phyloP scores from a whole-genome alignment of 805 yeast species.

The Ogataea paraovalis region DNA sequence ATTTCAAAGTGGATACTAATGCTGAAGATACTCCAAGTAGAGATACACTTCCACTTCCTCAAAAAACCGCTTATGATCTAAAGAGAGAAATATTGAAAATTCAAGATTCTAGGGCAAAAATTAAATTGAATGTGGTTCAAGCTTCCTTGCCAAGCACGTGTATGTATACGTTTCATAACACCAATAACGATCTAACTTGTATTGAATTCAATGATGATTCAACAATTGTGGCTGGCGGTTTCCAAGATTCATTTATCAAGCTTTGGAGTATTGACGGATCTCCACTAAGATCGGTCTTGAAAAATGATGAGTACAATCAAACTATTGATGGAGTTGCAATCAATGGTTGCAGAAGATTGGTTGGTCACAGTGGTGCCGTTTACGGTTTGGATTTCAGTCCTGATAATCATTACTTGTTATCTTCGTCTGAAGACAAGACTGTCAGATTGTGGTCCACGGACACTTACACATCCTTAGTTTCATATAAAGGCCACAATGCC shows the following conservation, averaged over 20 bases:
- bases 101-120: slow-evolving; percentile 75
- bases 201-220: slow-evolving; percentile 85
- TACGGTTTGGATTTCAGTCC: slow-evolving; percentile 90
- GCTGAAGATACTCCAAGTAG: slow-evolving; percentile 66
- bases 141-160: slow-evolving; percentile 91
- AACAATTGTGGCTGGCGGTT: slow-evolving; percentile 87
- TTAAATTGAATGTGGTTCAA: slow-evolving; percentile 64
- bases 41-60: slow-evolving; percentile 81
- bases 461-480: slow-evolving; percentile 80
- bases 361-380: slow-evolving; percentile 95
- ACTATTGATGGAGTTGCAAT: slow-evolving; percentile 28
- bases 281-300: slow-evolving; percentile 61
- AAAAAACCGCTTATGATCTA: slow-evolving; percentile 73
- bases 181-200: slow-evolving; percentile 83
- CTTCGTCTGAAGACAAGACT: slow-evolving; percentile 88
- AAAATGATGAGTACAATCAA: slow-evolving; percentile 47
- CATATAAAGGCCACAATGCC: slow-evolving; percentile 94
- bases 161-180: slow-evolving; percentile 97
- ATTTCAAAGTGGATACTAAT: slow-evolving; percentile 48
- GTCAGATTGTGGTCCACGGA: slow-evolving; percentile 93
- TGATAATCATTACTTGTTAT: slow-evolving; percentile 73
- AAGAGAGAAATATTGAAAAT: slow-evolving; percentile 74
- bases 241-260: slow-evolving; percentile 86
- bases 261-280: slow-evolving; percentile 93
- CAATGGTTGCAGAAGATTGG: slow-evolving; percentile 44